Evolutionary conservation across 2,329 filamentous ascomycete genomes (phyloP).

Genomic region (Sphaceloma murrayae): DNA sequence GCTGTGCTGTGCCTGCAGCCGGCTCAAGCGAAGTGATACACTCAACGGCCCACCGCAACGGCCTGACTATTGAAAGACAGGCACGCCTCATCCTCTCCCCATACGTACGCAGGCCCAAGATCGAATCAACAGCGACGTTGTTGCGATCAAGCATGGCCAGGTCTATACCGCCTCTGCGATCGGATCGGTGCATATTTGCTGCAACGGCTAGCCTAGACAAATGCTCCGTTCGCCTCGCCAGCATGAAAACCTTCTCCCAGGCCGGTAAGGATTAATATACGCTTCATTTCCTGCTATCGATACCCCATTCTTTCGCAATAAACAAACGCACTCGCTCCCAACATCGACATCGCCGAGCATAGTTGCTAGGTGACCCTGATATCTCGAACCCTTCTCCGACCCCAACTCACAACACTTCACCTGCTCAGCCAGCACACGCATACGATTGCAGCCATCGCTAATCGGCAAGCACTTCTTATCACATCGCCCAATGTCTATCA

Average conservation of each 20-base stretch:
- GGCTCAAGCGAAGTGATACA: conserved; percentile 8
- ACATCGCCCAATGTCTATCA: conserved; percentile 14
- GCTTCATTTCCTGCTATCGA: conserved; percentile 9
- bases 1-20: neutral
- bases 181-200: neutral
- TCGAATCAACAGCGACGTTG: neutral
- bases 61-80: conserved; percentile 11
- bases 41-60: neutral
- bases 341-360: too few species aligned
- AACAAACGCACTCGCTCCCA: too few species aligned
- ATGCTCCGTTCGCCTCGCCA: too few species aligned
- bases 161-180: conserved; percentile 2
- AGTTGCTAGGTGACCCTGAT: conserved; percentile 11
- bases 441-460: neutral
- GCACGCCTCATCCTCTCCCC: conserved; percentile 10
- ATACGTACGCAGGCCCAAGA: too few species aligned
- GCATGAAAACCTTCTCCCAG: neutral
- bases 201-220: too few species aligned
- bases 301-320: conserved; percentile 1
- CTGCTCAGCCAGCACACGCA: neutral
- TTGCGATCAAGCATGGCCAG: conserved; percentile 8
- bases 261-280: conserved; percentile 12
- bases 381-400: conserved; percentile 1
- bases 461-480: neutral
- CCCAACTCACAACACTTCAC: too few species aligned